phyloP scores from a whole-genome alignment of 2,329 filamentous ascomycete genomes.

The Epichloe sylvatica region DNA sequence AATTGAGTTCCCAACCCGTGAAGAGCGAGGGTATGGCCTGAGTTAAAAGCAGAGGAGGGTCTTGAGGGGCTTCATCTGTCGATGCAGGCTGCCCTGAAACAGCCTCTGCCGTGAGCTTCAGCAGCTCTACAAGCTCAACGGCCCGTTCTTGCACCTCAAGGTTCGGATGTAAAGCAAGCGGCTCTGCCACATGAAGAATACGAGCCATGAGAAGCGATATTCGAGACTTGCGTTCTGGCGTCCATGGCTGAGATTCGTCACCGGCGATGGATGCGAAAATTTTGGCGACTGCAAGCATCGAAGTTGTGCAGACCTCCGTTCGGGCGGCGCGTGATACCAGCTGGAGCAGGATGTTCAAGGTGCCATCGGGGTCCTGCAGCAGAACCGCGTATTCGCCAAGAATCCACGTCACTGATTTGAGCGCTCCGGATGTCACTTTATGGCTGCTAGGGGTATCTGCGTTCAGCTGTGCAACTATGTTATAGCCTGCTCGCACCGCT shows the following conservation, averaged over 20 bases:
- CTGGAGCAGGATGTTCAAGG: slow-evolving; percentile 62
- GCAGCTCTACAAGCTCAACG: slow-evolving; percentile 80
- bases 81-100: slow-evolving; percentile 50
- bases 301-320: slow-evolving; percentile 58
- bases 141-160: slow-evolving; percentile 91
- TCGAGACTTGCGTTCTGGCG: slow-evolving; percentile 55
- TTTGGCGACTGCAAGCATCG: slow-evolving; percentile 75
- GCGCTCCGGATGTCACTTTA: slow-evolving; percentile 46
- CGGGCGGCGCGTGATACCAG: slow-evolving; percentile 41
- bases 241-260: slow-evolving; percentile 54
- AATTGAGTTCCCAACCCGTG: slow-evolving; percentile 75
- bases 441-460: slow-evolving; percentile 40
- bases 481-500: slow-evolving; percentile 70
- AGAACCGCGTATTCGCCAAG: slow-evolving; percentile 76
- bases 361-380: slow-evolving; percentile 54
- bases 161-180: slow-evolving; percentile 65
- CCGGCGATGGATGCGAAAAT: slow-evolving; percentile 62
- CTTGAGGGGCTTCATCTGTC: slow-evolving; percentile 38
- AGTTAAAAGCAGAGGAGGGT: slow-evolving; percentile 72
- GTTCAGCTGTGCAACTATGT: slow-evolving; percentile 49
- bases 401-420: slow-evolving; percentile 71
- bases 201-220: slow-evolving; percentile 67
- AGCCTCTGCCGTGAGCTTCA: slow-evolving; percentile 77
- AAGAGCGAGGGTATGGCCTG: slow-evolving; percentile 86
- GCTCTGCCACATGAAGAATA: slow-evolving; percentile 69